A percentile compares a stretch with the other conserved stretches of the same genome.
These are phyloP conservation scores for Penicillium crustosum DNA, from an alignment of 2,329 filamentous ascomycete species.

Conservation along the genomic window DNA sequence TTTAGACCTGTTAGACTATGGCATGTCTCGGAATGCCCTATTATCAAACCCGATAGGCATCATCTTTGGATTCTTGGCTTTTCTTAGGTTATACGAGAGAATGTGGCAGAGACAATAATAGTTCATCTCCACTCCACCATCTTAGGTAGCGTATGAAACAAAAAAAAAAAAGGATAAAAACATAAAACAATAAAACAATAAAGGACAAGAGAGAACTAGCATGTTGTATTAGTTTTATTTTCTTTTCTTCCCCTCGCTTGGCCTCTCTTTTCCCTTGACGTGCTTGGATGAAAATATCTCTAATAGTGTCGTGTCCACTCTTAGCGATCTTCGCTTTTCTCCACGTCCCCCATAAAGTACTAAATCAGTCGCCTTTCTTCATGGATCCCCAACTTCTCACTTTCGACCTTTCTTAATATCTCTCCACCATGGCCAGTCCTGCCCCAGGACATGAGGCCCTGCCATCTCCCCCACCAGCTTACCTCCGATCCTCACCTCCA, in stretches of 20 bases:
- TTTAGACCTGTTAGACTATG: background rate
- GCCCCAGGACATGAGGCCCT: conserved; percentile 30
- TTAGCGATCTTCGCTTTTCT: conserved; percentile 1
- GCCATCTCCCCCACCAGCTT: conserved; percentile 46
- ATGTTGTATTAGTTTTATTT: background rate
- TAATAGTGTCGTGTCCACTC: conserved; percentile 1
- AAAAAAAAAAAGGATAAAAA: background rate
- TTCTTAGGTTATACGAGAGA: conserved; percentile 2
- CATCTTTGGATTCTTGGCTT: background rate
- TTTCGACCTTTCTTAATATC: background rate
- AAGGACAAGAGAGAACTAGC: background rate
- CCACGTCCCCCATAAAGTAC: background rate
- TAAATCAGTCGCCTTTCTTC: background rate
- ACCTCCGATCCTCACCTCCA: conserved; percentile 41
- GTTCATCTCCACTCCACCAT: background rate
- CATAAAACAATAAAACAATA: background rate
- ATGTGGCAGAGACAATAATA: background rate
- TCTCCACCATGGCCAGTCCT: conserved; percentile 31
- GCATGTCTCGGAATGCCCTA: conserved; percentile 2
- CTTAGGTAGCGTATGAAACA: background rate
- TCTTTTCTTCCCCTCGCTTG: background rate
- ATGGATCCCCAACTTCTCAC: background rate
- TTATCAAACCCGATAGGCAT: conserved; percentile 1
- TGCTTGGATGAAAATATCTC: background rate
- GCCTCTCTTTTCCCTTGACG: background rate